Percentiles rank a stretch among this genome's conserved stretches.
These are phyloP conservation scores for Talaromyces atroroseus DNA, from an alignment of 2,329 filamentous ascomycete species.

Conservation along the genomic window DNA sequence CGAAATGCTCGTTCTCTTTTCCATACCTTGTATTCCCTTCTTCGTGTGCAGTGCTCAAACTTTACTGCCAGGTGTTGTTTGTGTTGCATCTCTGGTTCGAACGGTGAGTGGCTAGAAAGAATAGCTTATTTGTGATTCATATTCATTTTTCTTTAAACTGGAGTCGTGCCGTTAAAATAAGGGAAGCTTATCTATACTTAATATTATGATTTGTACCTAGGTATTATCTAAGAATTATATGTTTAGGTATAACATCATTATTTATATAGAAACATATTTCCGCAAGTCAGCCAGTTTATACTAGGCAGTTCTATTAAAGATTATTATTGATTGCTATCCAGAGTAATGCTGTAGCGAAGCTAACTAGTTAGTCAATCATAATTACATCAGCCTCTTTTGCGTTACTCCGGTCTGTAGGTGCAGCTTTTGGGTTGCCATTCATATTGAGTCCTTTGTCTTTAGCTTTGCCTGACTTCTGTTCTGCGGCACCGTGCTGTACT, in stretches of 20 bases:
- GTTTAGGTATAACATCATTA: too few species aligned
- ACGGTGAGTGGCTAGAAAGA: not conserved
- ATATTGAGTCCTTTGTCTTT: slow-evolving; percentile 6
- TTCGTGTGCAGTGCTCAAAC: not conserved
- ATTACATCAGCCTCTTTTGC: slow-evolving; percentile 26
- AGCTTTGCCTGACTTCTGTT: not conserved
- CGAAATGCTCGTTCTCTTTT: not conserved
- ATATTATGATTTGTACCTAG: too few species aligned
- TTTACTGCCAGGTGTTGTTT: not conserved
- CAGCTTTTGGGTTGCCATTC: not conserved
- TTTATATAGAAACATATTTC: too few species aligned
- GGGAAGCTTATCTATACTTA: not conserved
- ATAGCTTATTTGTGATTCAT: not conserved
- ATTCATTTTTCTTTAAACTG: not conserved
- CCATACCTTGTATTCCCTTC: not conserved
- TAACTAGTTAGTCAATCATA: slow-evolving; percentile 29
- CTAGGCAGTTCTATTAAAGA: not conserved
- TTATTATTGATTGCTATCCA: slow-evolving; percentile 13
- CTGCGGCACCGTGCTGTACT: not conserved
- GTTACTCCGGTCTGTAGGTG: slow-evolving; percentile 13
- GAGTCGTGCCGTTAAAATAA: not conserved
- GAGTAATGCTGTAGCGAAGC: not conserved
- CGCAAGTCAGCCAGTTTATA: too few species aligned
- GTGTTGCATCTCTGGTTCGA: not conserved
- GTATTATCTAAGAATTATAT: too few species aligned